A percentile compares a stretch with the other conserved stretches of the same genome.
These are phyloP conservation scores for Trichoderma pleuroti DNA, from an alignment of 2,329 filamentous ascomycete genomes.

Conservation along the genomic window DNA sequence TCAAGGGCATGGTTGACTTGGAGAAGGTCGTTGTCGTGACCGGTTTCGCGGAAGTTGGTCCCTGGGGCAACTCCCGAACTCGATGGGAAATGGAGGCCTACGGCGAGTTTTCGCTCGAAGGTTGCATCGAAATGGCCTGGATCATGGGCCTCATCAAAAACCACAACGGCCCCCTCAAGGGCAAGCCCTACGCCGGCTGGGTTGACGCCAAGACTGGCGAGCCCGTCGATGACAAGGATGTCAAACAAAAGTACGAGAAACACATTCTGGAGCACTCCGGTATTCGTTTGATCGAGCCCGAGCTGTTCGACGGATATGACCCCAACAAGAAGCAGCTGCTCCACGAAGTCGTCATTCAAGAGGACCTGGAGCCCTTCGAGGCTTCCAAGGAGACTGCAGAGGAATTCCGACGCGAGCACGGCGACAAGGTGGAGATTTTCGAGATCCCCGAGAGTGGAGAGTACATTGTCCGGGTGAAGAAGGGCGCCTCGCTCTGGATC, in stretches of 20 bases:
- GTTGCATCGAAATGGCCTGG: constrained; percentile 99
- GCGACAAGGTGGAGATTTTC: constrained; percentile 96
- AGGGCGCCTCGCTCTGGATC: constrained; percentile 90
- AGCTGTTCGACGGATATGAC: constrained; percentile 94
- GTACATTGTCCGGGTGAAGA: constrained; percentile 90
- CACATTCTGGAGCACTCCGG: constrained; percentile 93
- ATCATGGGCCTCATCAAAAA: constrained; percentile 99
- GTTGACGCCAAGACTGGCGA: constrained; percentile 92
- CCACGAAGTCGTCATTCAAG: constrained; percentile 95
- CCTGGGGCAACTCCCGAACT: constrained; percentile 97
- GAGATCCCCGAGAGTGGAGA: constrained; percentile 92
- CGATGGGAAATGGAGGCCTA: constrained; percentile 99
- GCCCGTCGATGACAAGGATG: constrained; percentile 95
- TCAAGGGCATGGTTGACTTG: constrained; percentile 97
- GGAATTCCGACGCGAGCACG: constrained; percentile 95
- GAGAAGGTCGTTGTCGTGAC: constrained; percentile 98
- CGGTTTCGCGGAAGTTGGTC: constrained; percentile 91
- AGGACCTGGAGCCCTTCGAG: constrained; percentile 96
- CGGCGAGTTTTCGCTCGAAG: constrained; percentile 94
- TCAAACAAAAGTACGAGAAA: constrained; percentile 97
- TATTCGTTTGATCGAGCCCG: constrained; percentile 95
- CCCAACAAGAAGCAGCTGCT: constrained; percentile 98
- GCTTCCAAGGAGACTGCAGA: constrained; percentile 94
- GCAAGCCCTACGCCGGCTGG: constrained; percentile 94
- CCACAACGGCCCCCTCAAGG: constrained; percentile 93